Evolutionary conservation across 2,329 filamentous ascomycete species (phyloP).

Genomic region (Coniochaeta sp.): DNA sequence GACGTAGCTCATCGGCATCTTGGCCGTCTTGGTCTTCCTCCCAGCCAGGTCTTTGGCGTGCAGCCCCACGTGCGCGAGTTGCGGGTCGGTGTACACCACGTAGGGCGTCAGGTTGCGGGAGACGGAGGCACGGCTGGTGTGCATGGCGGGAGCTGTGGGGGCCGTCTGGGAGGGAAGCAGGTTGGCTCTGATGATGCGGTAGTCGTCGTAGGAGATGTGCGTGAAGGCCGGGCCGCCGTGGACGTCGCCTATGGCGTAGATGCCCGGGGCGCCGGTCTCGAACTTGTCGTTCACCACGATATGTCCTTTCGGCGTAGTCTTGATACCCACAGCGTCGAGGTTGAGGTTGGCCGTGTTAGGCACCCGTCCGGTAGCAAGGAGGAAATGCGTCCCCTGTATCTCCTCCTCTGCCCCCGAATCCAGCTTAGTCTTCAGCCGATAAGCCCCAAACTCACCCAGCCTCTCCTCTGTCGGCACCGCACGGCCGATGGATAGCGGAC

Average conservation of each 20-base stretch:
- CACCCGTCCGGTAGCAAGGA: conserved; percentile 40
- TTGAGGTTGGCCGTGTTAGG: conserved; percentile 42
- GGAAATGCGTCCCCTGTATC: conserved; percentile 36
- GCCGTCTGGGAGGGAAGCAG: conserved; percentile 24
- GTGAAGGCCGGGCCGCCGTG: conserved; percentile 47
- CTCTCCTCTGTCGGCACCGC: too few species aligned
- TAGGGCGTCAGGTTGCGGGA: conserved; percentile 34
- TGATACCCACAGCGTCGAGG: conserved; percentile 31
- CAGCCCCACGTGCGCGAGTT: conserved; percentile 43
- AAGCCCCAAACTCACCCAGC: neutral
- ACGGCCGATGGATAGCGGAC: neutral
- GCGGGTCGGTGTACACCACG: conserved; percentile 45
- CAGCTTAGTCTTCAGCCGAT: neutral
- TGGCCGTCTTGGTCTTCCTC: conserved; percentile 32
- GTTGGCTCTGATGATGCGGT: conserved; percentile 41
- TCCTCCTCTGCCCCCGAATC: conserved; percentile 10
- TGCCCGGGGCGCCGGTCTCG: conserved; percentile 29
- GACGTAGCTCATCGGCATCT: conserved; percentile 45
- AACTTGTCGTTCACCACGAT: conserved; percentile 36
- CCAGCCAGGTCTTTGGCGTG: conserved; percentile 30
- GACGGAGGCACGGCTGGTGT: conserved; percentile 16
- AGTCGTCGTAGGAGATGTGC: conserved; percentile 50
- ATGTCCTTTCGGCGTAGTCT: conserved; percentile 32
- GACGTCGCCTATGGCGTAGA: conserved; percentile 45
- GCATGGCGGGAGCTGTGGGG: conserved; percentile 17